These are phyloP conservation scores for Mycena albidolilacea DNA, from an alignment of 768 basidiomycete genomes.

Conservation along the genomic window DNA sequence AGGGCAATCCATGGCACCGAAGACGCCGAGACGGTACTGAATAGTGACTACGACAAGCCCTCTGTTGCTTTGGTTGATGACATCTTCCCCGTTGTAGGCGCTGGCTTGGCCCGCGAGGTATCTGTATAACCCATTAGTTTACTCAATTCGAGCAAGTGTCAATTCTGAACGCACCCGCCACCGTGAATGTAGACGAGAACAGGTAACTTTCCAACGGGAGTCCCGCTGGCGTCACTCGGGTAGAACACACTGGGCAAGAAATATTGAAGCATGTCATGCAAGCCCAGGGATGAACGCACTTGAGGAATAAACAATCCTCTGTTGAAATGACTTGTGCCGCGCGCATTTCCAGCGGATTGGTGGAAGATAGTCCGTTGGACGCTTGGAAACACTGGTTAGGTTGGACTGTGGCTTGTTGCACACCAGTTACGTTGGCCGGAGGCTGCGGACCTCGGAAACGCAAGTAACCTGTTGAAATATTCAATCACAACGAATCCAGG, in stretches of 20 bases:
- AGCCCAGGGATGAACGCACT: slow-evolving; percentile 40
- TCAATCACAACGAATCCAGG: not conserved
- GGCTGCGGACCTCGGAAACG: slow-evolving; percentile 53
- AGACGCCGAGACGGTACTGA: slow-evolving; percentile 36
- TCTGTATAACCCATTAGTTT: slow-evolving; percentile 1
- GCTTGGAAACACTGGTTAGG: slow-evolving; percentile 52
- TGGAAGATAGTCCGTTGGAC: not conserved
- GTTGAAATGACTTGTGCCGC: not conserved
- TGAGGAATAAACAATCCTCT: slow-evolving; percentile 61
- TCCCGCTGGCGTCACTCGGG: slow-evolving; percentile 47
- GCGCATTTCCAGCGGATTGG: slow-evolving; percentile 10
- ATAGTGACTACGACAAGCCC: slow-evolving; percentile 42
- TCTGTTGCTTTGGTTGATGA: slow-evolving; percentile 37
- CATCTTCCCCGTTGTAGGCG: slow-evolving; percentile 36
- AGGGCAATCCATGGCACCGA: not conserved
- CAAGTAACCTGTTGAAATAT: slow-evolving; percentile 42
- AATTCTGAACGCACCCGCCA: slow-evolving; percentile 42
- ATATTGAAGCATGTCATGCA: not conserved
- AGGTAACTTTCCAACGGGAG: slow-evolving; percentile 47
- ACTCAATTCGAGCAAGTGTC: not conserved
- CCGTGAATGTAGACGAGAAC: slow-evolving; percentile 63
- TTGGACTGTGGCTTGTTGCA: slow-evolving; percentile 50
- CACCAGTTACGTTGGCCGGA: slow-evolving; percentile 45
- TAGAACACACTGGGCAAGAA: slow-evolving; percentile 49
- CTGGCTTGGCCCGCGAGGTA: slow-evolving; percentile 23